Percentiles rank a stretch among this genome's conserved stretches.
Evolutionary conservation across 805 yeast genomes (phyloP).

Genomic region (Yarrowia osloensis): DNA sequence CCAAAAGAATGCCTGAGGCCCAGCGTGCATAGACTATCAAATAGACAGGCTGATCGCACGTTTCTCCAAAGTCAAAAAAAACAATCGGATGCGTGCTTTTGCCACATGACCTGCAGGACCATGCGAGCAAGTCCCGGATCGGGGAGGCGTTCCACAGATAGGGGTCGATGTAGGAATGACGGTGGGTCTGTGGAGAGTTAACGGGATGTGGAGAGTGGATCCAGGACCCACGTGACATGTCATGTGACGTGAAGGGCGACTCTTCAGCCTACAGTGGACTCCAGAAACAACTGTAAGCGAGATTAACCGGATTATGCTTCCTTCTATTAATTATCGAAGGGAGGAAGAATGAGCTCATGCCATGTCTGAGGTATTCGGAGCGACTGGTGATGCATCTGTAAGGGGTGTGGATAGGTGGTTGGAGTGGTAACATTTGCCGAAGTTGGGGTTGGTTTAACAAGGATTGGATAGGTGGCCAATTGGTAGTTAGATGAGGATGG

Average conservation of each 20-base stretch:
- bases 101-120: background rate
- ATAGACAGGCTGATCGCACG: slow-evolving; percentile 6
- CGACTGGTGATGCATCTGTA: background rate
- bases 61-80: background rate
- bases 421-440: too few relatives aligned
- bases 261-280: too few relatives aligned
- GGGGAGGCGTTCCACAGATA: background rate
- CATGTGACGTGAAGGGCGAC: too few relatives aligned
- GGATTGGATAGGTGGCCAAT: too few relatives aligned
- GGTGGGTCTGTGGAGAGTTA: too few relatives aligned
- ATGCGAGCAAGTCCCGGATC: slow-evolving; percentile 19
- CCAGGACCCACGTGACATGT: too few relatives aligned
- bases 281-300: background rate
- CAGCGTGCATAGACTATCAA: slow-evolving; percentile 1
- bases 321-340: background rate
- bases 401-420: too few relatives aligned
- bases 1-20: background rate
- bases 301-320: background rate
- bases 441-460: too few relatives aligned
- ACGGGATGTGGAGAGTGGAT: too few relatives aligned
- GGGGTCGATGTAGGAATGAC: too few relatives aligned
- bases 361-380: background rate
- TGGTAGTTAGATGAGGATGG: too few relatives aligned
- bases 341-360: background rate
- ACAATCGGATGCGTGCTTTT: background rate